Evolutionary conservation across 176 grass and related monocot genomes (phyloP).

Genomic region (Carex pumila): DNA sequence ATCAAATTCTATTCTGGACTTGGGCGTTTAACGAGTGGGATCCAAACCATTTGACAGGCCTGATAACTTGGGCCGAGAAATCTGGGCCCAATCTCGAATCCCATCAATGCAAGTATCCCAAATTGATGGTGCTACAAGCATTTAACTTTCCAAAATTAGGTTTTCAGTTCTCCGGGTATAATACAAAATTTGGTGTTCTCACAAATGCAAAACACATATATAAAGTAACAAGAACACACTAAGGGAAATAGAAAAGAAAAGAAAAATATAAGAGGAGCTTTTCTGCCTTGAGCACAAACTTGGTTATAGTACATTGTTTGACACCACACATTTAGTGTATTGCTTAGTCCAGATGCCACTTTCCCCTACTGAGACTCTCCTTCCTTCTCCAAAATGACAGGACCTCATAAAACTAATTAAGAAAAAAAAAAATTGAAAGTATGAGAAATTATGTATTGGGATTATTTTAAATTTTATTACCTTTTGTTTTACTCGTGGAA

Average conservation of each 20-base stretch:
- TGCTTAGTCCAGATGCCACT: background rate
- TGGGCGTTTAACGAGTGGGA: no score
- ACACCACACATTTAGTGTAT: background rate
- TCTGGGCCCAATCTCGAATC: background rate
- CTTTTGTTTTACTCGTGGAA: background rate
- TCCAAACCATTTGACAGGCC: no score
- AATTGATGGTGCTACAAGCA: background rate
- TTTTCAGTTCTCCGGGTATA: background rate
- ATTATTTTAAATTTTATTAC: no score
- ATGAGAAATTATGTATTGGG: background rate
- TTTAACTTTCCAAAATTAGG: background rate
- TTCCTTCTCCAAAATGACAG: constrained; percentile 38
- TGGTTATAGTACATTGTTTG: background rate
- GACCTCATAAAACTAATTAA: constrained; percentile 39
- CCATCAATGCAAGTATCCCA: background rate
- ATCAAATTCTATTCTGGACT: no score
- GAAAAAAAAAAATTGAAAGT: background rate
- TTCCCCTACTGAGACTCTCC: constrained; percentile 6
- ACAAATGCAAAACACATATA: background rate
- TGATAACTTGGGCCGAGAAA: background rate
- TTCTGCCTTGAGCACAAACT: background rate
- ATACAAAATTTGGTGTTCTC: background rate
- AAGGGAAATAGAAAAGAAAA: background rate
- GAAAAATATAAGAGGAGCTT: background rate
- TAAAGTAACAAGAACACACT: background rate